These are phyloP conservation scores for Rubus idaeus DNA, from an alignment of 306 rosid species.

Conservation along the genomic window DNA sequence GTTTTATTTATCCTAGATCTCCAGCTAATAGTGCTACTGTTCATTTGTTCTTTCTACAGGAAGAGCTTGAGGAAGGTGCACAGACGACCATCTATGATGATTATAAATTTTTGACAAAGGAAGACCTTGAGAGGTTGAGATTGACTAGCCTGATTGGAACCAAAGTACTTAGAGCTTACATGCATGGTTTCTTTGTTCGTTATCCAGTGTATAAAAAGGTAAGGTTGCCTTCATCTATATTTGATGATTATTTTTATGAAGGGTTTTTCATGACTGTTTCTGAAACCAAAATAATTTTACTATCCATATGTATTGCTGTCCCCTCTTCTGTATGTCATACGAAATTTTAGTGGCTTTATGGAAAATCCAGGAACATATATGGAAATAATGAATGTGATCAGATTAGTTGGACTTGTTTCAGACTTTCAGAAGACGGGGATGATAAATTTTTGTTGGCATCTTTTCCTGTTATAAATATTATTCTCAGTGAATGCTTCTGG, in stretches of 20 bases:
- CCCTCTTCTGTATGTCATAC: slow-evolving; percentile 2
- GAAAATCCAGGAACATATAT: background rate
- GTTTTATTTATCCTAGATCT: slow-evolving; percentile 18
- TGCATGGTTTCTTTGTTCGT: slow-evolving; percentile 86
- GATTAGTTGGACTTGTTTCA: background rate
- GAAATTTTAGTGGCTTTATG: background rate
- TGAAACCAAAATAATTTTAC: background rate
- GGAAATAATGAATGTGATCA: background rate
- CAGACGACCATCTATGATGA: slow-evolving; percentile 70
- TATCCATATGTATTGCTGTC: background rate
- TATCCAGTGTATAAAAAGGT: slow-evolving; percentile 77
- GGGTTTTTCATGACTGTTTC: background rate
- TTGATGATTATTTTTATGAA: background rate
- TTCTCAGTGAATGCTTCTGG: background rate
- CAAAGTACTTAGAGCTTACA: slow-evolving; percentile 68
- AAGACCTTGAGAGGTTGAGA: slow-evolving; percentile 80
- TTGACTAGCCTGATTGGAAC: slow-evolving; percentile 81
- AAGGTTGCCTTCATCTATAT: slow-evolving; percentile 19
- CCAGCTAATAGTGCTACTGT: background rate
- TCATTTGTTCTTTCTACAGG: slow-evolving; percentile 48
- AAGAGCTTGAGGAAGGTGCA: slow-evolving; percentile 76
- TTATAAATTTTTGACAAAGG: slow-evolving; percentile 77
- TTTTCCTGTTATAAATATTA: background rate
- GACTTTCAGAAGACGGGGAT: background rate
- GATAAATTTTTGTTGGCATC: background rate